Percentiles rank a stretch among this genome's conserved stretches.
Evolutionary conservation across 495 filamentous ascomycete genomes (phyloP).

Genomic region (Hyaloscypha finlandica): DNA sequence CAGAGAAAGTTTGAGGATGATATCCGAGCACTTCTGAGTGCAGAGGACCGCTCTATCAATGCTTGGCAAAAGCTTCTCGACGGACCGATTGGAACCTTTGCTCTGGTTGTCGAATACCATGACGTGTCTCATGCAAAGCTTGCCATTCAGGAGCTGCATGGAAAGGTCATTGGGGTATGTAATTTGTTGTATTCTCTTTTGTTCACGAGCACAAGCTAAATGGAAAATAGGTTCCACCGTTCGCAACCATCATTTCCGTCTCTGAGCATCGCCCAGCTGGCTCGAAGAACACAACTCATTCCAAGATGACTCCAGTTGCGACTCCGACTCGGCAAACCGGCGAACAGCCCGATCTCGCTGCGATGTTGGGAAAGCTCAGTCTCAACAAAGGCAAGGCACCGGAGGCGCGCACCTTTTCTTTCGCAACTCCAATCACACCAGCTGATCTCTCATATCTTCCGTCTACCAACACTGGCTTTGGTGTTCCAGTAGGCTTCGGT

Average conservation of each 20-base stretch:
- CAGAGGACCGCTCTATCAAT: slow-evolving; percentile 55
- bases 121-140: slow-evolving; percentile 42
- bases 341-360: neutral
- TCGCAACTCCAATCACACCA: neutral
- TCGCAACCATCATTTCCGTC: neutral
- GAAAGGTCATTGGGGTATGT: neutral
- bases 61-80: slow-evolving; percentile 46
- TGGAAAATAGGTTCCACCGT: neutral
- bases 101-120: slow-evolving; percentile 56
- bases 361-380: neutral
- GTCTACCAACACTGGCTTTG: neutral
- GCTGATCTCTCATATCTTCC: neutral
- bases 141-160: neutral
- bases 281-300: neutral
- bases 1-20: slow-evolving; percentile 39
- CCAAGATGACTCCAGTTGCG: neutral
- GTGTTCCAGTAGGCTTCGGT: neutral
- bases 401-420: neutral
- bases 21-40: slow-evolving; percentile 47
- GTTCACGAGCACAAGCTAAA: neutral
- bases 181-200: neutral
- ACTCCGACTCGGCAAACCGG: neutral
- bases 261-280: neutral
- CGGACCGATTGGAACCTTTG: neutral
- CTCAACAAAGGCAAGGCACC: slow-evolving; percentile 3